Conservation (phyloP, 257 asterid genomes). For the Salvia miltiorrhiza region DNA sequence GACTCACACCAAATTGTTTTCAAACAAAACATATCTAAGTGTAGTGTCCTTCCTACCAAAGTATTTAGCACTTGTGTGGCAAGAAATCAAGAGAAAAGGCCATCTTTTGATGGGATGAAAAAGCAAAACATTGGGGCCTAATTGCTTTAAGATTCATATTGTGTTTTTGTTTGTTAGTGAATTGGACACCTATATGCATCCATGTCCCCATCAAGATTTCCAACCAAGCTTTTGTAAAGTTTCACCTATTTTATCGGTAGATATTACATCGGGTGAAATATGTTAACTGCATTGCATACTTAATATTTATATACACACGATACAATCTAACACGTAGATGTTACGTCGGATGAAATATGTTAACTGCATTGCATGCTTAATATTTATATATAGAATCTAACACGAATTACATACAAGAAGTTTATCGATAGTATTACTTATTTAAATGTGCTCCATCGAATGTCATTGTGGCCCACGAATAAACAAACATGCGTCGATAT, state of each 20-base stretch:
- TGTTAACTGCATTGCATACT: neutral
- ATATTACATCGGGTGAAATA: neutral
- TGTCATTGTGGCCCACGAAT: too few relatives aligned
- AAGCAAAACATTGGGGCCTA: conserved; percentile 21
- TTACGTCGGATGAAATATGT: neutral
- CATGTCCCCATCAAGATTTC: conserved; percentile 10
- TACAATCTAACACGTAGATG: too few relatives aligned
- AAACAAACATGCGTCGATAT: too few relatives aligned
- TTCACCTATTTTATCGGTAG: neutral
- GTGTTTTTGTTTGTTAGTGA: conserved; percentile 30
- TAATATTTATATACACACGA: neutral
- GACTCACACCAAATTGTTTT: neutral
- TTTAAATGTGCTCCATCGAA: too few relatives aligned
- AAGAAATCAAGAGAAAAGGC: conserved; percentile 20
- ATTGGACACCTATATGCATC: neutral
- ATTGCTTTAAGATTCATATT: conserved; percentile 17
- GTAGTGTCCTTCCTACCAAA: conserved; percentile 13
- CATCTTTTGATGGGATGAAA: neutral
- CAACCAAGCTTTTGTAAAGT: neutral
- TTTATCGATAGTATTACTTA: too few relatives aligned
- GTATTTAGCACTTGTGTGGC: conserved; percentile 9
- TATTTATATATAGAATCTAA: neutral
- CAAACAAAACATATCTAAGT: neutral
- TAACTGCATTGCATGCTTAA: neutral
- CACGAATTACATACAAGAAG: too few relatives aligned